Base-by-base conservation (phyloP, 2,329 filamentous ascomycete species). In the Colletotrichum horii region DNA sequence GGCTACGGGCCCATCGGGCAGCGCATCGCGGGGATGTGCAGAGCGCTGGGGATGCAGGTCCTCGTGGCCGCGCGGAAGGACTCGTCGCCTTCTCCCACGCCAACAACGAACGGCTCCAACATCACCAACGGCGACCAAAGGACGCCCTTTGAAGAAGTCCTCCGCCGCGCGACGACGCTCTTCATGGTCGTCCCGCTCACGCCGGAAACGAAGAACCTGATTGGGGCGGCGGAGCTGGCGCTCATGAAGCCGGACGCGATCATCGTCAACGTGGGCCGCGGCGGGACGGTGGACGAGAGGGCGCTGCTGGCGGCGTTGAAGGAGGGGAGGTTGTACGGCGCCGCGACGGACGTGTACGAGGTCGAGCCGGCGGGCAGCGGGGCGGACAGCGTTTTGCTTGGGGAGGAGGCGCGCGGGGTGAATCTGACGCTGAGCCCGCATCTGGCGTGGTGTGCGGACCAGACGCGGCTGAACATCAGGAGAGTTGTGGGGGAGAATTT, bases 371-470 rank as follows among this genome's bases (percentile, higher is more conserved):
- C 78, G 9, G 77, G 75, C 19, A 71, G 66, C 26, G 76, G 65
- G 8, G 52, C 9, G 24, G 77, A 78, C 8, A 76, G 70, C 36
- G 77, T 78, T 34, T 15, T 78, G 19, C 26, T 78, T 12, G 68
- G 73, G 6, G 56, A 72, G 32, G 73, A 26, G 16, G 72, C 74
- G 14, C 9, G 24, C 26, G 74, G 81, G 58, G 79, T 79, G 73
- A 83, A 83, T 24, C 67, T 80, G 26, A 79, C 82, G 66, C 74
- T 85, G 26, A 83, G 80, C 60, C 84, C 84, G 38, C 84, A 85
- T 22, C 61, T 78, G 22, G 76, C 77, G 15, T 78, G 77, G 77
- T 77, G 74, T 55, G 77, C 76, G 16, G 77, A 78, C 34, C 71
- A 77, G 67, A 78, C 77, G 52, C 61, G 61, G 43, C 55, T 74